These are phyloP conservation scores for Fusarium temperatum DNA, from an alignment of 2,329 filamentous ascomycete genomes.

Conservation along the genomic window DNA sequence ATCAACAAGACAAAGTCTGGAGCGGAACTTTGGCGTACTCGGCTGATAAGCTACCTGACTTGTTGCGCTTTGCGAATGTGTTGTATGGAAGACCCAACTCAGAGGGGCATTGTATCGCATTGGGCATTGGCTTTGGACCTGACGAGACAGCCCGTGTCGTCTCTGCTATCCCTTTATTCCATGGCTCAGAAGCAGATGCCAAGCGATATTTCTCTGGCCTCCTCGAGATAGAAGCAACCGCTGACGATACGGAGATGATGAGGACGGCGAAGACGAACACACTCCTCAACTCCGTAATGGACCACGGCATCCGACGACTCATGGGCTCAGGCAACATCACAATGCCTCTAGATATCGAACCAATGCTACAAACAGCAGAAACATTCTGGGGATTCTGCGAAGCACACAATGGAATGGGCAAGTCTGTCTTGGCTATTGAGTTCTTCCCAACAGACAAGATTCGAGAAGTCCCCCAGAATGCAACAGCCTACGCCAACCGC, in stretches of 20 bases:
- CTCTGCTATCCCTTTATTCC: slow-evolving; percentile 36
- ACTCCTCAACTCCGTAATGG: slow-evolving; percentile 38
- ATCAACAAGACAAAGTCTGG: slow-evolving; percentile 45
- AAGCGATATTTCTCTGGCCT: slow-evolving; percentile 34
- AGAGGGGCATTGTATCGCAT: slow-evolving; percentile 36
- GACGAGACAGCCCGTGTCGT: slow-evolving; percentile 23
- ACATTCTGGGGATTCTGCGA: slow-evolving; percentile 43
- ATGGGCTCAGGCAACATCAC: slow-evolving; percentile 40
- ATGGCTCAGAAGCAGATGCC: slow-evolving; percentile 27
- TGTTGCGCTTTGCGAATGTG: slow-evolving; percentile 38
- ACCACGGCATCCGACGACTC: slow-evolving; percentile 39
- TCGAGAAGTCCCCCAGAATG: slow-evolving; percentile 45
- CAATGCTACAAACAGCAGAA: slow-evolving; percentile 41
- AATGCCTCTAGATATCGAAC: slow-evolving; percentile 48
- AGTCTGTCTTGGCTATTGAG: slow-evolving; percentile 50
- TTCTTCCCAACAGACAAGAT: slow-evolving; percentile 53
- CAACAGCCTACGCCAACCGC: slow-evolving; percentile 57
- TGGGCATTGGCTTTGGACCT: slow-evolving; percentile 35
- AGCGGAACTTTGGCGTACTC: slow-evolving; percentile 43
- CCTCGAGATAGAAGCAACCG: slow-evolving; percentile 11
- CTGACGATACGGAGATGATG: slow-evolving; percentile 29
- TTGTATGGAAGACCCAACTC: slow-evolving; percentile 25
- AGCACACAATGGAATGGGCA: slow-evolving; percentile 29
- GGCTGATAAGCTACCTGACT: slow-evolving; percentile 32
- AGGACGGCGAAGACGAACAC: slow-evolving; percentile 35